Percentiles rank a stretch among this genome's conserved stretches.
Evolutionary conservation across 78 protist genomes (phyloP).

Genomic region (Dictyostelium intermedium): DNA sequence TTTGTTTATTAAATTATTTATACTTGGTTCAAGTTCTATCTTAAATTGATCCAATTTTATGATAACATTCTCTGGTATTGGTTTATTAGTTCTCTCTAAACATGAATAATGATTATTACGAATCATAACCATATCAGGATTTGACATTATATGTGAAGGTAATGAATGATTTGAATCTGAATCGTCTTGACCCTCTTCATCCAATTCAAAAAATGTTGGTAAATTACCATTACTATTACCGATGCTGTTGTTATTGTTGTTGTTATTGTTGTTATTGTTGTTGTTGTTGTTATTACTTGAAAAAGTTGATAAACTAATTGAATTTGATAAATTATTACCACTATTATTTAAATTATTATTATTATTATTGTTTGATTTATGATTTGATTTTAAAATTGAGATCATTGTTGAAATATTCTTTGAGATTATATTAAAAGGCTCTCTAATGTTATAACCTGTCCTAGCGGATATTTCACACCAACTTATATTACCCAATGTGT

Average conservation of each 20-base stretch:
- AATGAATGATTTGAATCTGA: not conserved
- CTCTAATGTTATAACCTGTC: constrained; percentile 60
- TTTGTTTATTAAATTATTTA: not conserved
- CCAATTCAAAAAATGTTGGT: constrained; percentile 47
- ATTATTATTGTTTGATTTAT: not conserved
- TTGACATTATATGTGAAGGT: not conserved
- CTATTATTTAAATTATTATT: not conserved
- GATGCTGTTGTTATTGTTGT: not conserved
- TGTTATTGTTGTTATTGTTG: not conserved
- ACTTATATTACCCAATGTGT: not conserved
- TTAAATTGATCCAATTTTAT: constrained; percentile 45
- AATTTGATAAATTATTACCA: not conserved
- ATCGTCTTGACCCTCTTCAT: constrained; percentile 3
- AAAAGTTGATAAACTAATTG: not conserved
- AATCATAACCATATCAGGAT: constrained; percentile 23
- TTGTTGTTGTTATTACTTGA: not conserved
- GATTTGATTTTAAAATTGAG: constrained; percentile 13
- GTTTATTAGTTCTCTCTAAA: constrained; percentile 18
- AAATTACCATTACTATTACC: not conserved
- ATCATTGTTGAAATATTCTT: constrained; percentile 29
- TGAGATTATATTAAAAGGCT: constrained; percentile 62
- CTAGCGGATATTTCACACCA: constrained; percentile 72
- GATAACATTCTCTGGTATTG: not conserved
- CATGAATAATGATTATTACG: constrained; percentile 42
- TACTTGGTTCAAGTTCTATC: constrained; percentile 40